Conservation (phyloP, 441 rosid genomes). For the Breynia disticha region DNA sequence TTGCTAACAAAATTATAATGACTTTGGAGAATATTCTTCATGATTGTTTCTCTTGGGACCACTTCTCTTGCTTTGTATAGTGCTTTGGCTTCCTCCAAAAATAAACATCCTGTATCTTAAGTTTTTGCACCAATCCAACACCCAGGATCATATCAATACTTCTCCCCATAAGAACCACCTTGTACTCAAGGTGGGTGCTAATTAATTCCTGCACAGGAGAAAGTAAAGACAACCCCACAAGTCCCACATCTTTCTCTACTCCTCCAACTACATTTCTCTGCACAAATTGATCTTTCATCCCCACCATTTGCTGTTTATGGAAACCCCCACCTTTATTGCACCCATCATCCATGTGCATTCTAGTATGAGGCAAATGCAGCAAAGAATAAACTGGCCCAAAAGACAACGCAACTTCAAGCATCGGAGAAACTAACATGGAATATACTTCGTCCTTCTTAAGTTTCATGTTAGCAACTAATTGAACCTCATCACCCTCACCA, state of each 20-base stretch:
- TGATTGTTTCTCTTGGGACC: too few species aligned
- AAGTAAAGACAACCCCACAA: slow-evolving; percentile 42
- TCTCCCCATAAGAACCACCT: too few species aligned
- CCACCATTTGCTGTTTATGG: slow-evolving; percentile 45
- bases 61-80: too few species aligned
- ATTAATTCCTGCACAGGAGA: slow-evolving; percentile 52
- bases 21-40: too few species aligned
- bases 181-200: too few species aligned
- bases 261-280: slow-evolving; percentile 32
- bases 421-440: slow-evolving; percentile 87
- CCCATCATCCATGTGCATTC: slow-evolving; percentile 53
- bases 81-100: too few species aligned
- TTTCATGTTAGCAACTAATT: slow-evolving; percentile 24
- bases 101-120: too few species aligned
- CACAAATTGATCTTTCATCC: slow-evolving; percentile 82
- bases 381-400: slow-evolving; percentile 84
- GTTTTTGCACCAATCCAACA: too few species aligned
- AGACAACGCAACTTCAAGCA: slow-evolving; percentile 81
- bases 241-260: slow-evolving; percentile 50
- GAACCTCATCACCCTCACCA: slow-evolving; percentile 18
- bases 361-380: slow-evolving; percentile 79
- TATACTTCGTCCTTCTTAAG: slow-evolving; percentile 55
- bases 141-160: too few species aligned
- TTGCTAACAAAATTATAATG: too few species aligned
- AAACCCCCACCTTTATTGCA: neutral